These are phyloP conservation scores for Heterobasidion annosum DNA, from an alignment of 1,284 basidiomycete genomes.

Conservation along the genomic window DNA sequence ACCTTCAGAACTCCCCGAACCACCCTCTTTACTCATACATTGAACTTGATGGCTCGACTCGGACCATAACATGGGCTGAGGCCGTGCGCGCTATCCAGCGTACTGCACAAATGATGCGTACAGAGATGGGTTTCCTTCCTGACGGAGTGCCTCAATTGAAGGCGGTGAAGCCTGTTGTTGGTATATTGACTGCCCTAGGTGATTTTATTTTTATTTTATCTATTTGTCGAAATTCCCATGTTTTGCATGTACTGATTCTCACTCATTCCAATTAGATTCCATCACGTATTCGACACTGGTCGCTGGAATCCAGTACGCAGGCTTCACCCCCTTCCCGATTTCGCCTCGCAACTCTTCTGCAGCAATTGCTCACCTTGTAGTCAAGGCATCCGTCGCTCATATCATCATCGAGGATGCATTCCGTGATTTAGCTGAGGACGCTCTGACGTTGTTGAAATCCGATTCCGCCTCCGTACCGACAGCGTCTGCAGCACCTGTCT, in stretches of 20 bases:
- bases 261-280: slow-evolving; percentile 9
- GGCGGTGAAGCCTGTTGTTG: slow-evolving; percentile 4
- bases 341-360: slow-evolving; percentile 18
- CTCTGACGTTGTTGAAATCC: neutral
- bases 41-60: slow-evolving; percentile 1
- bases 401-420: neutral
- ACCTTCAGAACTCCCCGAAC: slow-evolving; percentile 12
- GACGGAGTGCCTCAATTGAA: neutral
- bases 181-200: slow-evolving; percentile 11
- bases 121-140: neutral
- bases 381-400: neutral
- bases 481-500: neutral
- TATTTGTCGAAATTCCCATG: neutral
- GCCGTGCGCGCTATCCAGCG: slow-evolving; percentile 15
- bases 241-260: neutral
- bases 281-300: slow-evolving; percentile 11
- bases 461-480: neutral
- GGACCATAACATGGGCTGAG: slow-evolving; percentile 15
- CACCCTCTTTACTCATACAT: slow-evolving; percentile 17
- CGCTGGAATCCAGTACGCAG: slow-evolving; percentile 11
- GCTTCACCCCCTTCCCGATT: slow-evolving; percentile 14
- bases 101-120: slow-evolving; percentile 13
- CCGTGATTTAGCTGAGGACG: neutral
- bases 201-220: no score
- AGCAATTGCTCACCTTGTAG: slow-evolving; percentile 16